Percentiles rank a stretch among this genome's conserved stretches.
These are phyloP conservation scores for Solanum rostratum DNA, from an alignment of 257 asterid species.

Conservation along the genomic window DNA sequence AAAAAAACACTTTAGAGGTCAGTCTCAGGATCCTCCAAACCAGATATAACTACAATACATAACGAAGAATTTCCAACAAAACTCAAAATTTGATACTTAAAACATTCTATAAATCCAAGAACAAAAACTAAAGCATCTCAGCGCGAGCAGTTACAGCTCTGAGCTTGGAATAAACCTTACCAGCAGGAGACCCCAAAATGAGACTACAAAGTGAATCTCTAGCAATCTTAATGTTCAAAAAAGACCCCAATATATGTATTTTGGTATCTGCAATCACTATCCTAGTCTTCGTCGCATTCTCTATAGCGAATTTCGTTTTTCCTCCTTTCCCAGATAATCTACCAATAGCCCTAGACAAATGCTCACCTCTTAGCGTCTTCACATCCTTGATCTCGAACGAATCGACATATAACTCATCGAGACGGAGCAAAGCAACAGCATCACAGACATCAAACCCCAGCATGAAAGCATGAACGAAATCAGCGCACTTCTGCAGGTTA, in stretches of 20 bases:
- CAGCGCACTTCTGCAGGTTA: constrained; percentile 76
- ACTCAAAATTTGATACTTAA: not conserved
- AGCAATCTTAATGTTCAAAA: not conserved
- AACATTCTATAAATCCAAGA: not conserved
- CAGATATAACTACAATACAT: not conserved
- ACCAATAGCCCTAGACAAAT: constrained; percentile 28
- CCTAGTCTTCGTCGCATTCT: not conserved
- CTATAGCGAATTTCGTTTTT: not conserved
- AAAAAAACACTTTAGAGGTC: too few species aligned
- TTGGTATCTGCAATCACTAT: not conserved
- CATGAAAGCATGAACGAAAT: constrained; percentile 84
- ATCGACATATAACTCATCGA: constrained; percentile 79
- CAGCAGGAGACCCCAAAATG: not conserved
- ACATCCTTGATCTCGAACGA: constrained; percentile 90
- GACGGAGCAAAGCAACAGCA: constrained; percentile 61
- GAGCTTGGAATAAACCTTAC: not conserved
- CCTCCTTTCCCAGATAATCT: not conserved
- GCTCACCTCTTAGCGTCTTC: constrained; percentile 79
- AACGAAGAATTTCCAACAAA: not conserved
- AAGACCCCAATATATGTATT: not conserved
- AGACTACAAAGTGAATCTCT: not conserved
- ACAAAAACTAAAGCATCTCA: not conserved
- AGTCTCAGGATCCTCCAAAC: not conserved
- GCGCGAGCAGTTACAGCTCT: not conserved
- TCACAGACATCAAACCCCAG: constrained; percentile 69